Evolutionary conservation across 192 early-diverging fungal species (phyloP).

Genomic region (Glomus cerebriforme): DNA sequence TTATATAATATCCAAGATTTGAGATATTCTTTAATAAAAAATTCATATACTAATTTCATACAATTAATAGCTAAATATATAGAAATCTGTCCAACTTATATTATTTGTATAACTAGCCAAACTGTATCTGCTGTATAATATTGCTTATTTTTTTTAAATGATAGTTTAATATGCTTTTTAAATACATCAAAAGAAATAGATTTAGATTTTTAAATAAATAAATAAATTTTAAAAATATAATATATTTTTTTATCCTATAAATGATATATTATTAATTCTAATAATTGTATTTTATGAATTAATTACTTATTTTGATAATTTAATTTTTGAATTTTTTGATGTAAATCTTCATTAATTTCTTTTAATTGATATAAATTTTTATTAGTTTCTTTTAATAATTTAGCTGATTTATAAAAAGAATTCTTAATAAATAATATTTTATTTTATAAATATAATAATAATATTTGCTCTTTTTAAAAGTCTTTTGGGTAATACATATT

Average conservation of each 20-base stretch:
- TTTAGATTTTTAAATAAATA: background rate
- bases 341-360: too few species aligned
- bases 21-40: background rate
- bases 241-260: background rate
- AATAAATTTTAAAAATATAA: background rate
- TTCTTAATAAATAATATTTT: too few species aligned
- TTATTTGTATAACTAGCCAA: background rate
- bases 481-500: too few species aligned
- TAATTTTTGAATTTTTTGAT: background rate
- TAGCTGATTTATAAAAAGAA: too few species aligned
- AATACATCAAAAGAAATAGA: background rate
- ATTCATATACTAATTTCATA: background rate
- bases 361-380: too few species aligned
- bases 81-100: background rate
- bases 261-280: background rate
- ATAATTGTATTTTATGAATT: conserved; percentile 1
- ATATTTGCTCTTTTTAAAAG: too few species aligned
- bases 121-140: background rate
- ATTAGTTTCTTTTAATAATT: too few species aligned
- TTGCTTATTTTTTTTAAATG: background rate
- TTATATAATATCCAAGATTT: background rate
- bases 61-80: background rate
- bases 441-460: too few species aligned
- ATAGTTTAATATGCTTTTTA: background rate
- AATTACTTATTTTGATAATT: background rate